Percentiles rank a stretch among this genome's conserved stretches.
Evolutionary conservation across 345 rosid species (phyloP).

Genomic region (Kandelia obovata): DNA sequence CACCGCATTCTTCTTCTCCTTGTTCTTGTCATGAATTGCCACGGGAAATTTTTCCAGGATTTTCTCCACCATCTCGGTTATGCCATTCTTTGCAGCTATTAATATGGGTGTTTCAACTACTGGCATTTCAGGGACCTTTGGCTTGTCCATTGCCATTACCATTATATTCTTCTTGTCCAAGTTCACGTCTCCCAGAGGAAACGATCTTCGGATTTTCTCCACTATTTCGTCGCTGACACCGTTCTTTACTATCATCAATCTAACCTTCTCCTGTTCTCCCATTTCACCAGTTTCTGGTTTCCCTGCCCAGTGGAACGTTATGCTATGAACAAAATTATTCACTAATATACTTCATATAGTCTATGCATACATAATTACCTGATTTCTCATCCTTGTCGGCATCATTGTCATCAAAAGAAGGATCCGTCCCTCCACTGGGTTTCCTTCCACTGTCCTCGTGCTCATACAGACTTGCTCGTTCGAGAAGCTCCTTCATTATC

Average conservation of each 20-base stretch:
- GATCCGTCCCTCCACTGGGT: not conserved
- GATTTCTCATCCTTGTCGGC: not conserved
- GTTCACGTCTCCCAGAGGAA: not conserved
- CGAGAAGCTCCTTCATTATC: slow-evolving; percentile 38
- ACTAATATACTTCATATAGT: not conserved
- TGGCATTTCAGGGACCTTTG: not conserved
- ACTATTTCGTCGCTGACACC: not conserved
- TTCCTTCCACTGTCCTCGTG: slow-evolving; percentile 21
- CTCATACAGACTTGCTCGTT: slow-evolving; percentile 10
- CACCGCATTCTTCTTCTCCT: slow-evolving; percentile 29
- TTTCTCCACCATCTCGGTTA: slow-evolving; percentile 30
- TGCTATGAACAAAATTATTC: no score
- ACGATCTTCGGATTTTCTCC: not conserved
- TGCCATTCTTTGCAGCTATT: slow-evolving; percentile 33
- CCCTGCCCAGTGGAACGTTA: not conserved
- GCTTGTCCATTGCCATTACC: slow-evolving; percentile 4
- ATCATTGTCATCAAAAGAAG: not conserved
- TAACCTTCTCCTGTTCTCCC: not conserved
- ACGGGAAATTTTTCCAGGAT: slow-evolving; percentile 23
- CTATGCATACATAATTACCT: no score
- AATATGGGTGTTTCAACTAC: slow-evolving; percentile 22
- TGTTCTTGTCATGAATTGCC: slow-evolving; percentile 29
- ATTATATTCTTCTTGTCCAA: slow-evolving; percentile 16
- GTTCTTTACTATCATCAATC: not conserved
- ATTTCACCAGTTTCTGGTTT: not conserved